Base-by-base conservation (phyloP, 2,329 filamentous ascomycete genomes). In the Ceratocystis harringtonii region DNA sequence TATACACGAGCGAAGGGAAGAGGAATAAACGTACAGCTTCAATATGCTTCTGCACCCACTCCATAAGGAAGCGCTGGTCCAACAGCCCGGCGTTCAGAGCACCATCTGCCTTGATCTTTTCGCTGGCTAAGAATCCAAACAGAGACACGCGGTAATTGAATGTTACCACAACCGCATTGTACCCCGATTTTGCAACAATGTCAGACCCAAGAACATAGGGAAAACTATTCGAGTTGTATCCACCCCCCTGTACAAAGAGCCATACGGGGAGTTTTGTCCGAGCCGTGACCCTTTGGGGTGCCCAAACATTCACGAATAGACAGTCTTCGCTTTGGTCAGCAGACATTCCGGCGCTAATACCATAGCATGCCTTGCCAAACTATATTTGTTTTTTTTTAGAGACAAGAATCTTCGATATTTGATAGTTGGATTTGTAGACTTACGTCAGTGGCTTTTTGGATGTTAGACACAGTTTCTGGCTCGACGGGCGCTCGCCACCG, bases 11-110 rank as follows among this genome's bases (percentile, higher is more conserved):
- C 17, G 17, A 12, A 19, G 15, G 15, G 8, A 25, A 19, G 25
- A 28, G 12, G 12, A 25, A 10, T 25, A 7, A 17, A 66, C 68
- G 5, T 70, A 78, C 78, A 71, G 78, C 72, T 36, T 73, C 71
- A 52, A 88, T 86, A 67, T 88, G 75, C 44, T 78, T 74, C 43
- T 78, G 73, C 0, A 80, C 76, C 80, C 81, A 83, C 69, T 80
- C 74, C 7, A 81, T 71, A 0, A 79, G 80, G 12, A 78, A 71
- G 1, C 77, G 72, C 68, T 82, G 79, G 67, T 83, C 81, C 70
- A 75, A 76, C 0, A 78, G 71, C 1, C 77, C 77, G 67, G 74
- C 76, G 66, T 78, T 78, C 1, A 76, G 68, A 5, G 36, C 68
- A 71, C 70, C 69, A 15, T 55, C 65, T 0, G 64, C 60, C 0